Conservation (phyloP, 768 basidiomycete species). For the Boletus rubropictus region DNA sequence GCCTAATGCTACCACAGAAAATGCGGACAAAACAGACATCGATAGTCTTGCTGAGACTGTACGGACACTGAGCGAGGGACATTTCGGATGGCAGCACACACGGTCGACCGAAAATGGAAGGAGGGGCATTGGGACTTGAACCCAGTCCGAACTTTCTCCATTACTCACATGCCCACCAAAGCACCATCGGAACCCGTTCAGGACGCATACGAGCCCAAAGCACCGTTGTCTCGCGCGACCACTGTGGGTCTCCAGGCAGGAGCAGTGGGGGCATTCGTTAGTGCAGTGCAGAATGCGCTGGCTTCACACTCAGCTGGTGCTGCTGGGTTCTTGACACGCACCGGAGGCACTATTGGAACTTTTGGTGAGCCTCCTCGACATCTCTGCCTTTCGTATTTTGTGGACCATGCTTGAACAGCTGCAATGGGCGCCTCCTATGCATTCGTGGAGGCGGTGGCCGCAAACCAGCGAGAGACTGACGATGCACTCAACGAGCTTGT, state of each 20-base stretch:
- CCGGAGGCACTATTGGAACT: conserved; percentile 84
- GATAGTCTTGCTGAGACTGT: conserved; percentile 38
- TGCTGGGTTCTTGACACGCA: conserved; percentile 80
- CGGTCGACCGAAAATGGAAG: conserved; percentile 22
- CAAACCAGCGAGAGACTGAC: conserved; percentile 72
- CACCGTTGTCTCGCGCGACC: conserved; percentile 51
- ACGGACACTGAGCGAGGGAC: conserved; percentile 30
- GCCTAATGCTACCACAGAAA: conserved; percentile 3
- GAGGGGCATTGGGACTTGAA: not conserved
- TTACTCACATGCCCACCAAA: conserved; percentile 21
- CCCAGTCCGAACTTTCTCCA: conserved; percentile 2
- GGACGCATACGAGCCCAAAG: conserved; percentile 43
- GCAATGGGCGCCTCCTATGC: conserved; percentile 88
- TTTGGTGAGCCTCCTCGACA: conserved; percentile 57
- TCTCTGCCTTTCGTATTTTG: not conserved
- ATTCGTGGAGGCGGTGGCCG: conserved; percentile 71
- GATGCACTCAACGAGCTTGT: conserved; percentile 80
- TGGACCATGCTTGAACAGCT: conserved; percentile 41
- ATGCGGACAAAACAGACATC: conserved; percentile 35
- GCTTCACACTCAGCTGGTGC: conserved; percentile 73
- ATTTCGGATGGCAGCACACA: conserved; percentile 3
- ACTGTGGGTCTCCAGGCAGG: conserved; percentile 59
- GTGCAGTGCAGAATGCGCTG: conserved; percentile 74
- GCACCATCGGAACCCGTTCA: conserved; percentile 13
- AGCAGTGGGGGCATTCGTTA: conserved; percentile 62